Evolutionary conservation across 768 basidiomycete species (phyloP).

Genomic region (Mycena maculata): DNA sequence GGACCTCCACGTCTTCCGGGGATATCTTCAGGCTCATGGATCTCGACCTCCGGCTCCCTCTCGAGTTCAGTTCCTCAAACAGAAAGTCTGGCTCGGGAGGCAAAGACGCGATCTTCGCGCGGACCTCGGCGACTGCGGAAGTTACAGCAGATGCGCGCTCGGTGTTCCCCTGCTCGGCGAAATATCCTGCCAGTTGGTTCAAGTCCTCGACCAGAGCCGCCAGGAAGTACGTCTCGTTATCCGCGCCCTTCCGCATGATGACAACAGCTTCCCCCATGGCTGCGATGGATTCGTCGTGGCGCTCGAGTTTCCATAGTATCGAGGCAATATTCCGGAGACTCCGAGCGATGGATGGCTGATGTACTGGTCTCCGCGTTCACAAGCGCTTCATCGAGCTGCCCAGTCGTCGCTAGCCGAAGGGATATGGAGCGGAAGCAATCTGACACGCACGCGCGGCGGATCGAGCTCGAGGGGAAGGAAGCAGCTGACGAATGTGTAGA

Average conservation of each 20-base stretch:
- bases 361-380: not conserved
- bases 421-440: conserved; percentile 2
- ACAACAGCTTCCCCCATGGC: not conserved
- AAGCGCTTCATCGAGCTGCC: not conserved
- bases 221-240: not conserved
- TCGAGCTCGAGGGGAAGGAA: no score
- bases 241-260: not conserved
- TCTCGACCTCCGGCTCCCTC: not conserved
- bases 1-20: not conserved
- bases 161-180: no score
- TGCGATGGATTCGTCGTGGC: not conserved
- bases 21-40: not conserved
- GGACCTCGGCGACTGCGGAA: not conserved
- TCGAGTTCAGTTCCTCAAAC: not conserved
- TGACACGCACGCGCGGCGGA: no score
- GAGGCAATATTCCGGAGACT: conserved; percentile 7
- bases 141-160: not conserved
- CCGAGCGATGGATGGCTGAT: not conserved
- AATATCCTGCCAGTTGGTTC: not conserved
- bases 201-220: not conserved
- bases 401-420: not conserved
- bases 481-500: no score
- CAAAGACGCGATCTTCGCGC: not conserved
- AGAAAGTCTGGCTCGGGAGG: not conserved
- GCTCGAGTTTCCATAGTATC: not conserved